A percentile compares a stretch with the other conserved stretches of the same genome.
These are phyloP conservation scores for Pythium utonaiense DNA, from an alignment of 352 stramenopile genomes.

Conservation along the genomic window DNA sequence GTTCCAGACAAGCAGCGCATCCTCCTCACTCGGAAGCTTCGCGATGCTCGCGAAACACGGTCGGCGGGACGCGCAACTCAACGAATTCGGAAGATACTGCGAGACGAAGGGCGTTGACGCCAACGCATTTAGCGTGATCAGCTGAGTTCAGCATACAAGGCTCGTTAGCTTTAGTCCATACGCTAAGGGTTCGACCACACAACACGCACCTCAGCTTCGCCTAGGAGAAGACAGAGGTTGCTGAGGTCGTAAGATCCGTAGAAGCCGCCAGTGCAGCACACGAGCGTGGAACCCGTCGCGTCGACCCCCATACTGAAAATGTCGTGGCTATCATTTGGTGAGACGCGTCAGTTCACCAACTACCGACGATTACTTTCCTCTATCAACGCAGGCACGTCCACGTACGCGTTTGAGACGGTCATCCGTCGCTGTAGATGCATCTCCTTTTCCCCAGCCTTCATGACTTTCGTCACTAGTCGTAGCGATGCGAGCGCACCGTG, in stretches of 20 bases:
- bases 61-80: conserved; percentile 44
- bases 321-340: conserved; percentile 27
- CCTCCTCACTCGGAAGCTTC: conserved; percentile 33
- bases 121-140: conserved; percentile 37
- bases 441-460: conserved; percentile 57
- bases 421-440: conserved; percentile 66
- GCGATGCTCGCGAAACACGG: conserved; percentile 46
- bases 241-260: conserved; percentile 75
- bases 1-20: conserved; percentile 59
- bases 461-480: conserved; percentile 48
- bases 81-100: conserved; percentile 25
- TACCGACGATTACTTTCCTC: not conserved
- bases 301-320: conserved; percentile 48
- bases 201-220: conserved; percentile 56
- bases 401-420: conserved; percentile 42
- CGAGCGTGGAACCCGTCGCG: conserved; percentile 38
- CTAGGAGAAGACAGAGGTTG: conserved; percentile 59
- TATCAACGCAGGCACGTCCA: not conserved
- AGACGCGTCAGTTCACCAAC: not conserved
- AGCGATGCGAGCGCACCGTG: conserved; percentile 61
- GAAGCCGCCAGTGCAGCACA: conserved; percentile 55
- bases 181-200: no score
- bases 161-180: no score
- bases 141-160: no score
- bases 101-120: conserved; percentile 44